phyloP scores from a whole-genome alignment of 352 stramenopile genomes.

The Globisporangium sylvaticum region DNA sequence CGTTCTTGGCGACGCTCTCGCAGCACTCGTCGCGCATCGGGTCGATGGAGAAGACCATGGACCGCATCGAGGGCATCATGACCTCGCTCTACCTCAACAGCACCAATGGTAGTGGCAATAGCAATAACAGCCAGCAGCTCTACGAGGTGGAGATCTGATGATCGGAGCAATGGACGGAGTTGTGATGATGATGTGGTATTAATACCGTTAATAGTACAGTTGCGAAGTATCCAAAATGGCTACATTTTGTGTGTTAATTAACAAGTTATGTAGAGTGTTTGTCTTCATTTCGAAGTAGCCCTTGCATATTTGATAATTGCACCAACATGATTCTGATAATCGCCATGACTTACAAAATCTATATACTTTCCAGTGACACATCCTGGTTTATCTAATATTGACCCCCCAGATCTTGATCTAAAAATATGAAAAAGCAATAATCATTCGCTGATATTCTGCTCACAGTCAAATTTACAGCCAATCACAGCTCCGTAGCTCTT shows the following conservation, averaged over 20 bases:
- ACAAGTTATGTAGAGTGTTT: slow-evolving; percentile 2
- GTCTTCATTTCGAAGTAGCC: not conserved
- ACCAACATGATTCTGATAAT: not conserved
- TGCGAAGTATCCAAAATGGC: not conserved
- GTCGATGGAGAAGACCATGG: slow-evolving; percentile 43
- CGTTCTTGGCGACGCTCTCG: slow-evolving; percentile 34
- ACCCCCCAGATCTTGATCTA: not conserved
- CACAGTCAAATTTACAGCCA: not conserved
- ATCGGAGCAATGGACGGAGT: not conserved
- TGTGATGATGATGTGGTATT: no score
- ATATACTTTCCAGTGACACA: not conserved
- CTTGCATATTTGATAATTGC: not conserved
- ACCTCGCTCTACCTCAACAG: not conserved
- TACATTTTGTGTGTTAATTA: slow-evolving; percentile 2
- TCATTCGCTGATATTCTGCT: slow-evolving; percentile 4
- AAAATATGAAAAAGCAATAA: not conserved
- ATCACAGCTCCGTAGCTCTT: not conserved
- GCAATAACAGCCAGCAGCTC: not conserved
- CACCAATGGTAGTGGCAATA: not conserved
- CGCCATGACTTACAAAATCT: not conserved
- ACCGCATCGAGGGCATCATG: slow-evolving; percentile 41
- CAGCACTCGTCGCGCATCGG: slow-evolving; percentile 51
- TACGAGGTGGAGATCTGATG: slow-evolving; percentile 12
- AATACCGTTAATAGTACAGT: no score
- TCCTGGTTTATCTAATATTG: not conserved